Evolutionary conservation across 2,329 filamentous ascomycete genomes (phyloP).

Genomic region (Ophiostoma sp.): DNA sequence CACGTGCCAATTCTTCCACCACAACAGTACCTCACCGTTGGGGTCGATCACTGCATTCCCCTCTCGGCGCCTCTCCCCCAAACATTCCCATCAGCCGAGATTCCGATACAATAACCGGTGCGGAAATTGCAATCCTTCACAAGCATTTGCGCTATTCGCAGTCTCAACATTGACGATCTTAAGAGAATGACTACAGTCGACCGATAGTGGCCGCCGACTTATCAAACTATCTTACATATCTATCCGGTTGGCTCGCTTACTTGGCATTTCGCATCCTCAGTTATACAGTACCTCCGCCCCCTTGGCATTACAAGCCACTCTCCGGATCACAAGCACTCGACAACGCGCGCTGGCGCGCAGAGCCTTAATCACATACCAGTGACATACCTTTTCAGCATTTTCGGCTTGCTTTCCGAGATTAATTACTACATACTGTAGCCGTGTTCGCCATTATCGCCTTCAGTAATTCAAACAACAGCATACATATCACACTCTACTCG

Average conservation of each 20-base stretch:
- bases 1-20: conserved; percentile 1
- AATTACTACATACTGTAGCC: too few relatives aligned
- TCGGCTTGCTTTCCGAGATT: not conserved
- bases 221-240: not conserved
- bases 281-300: not conserved
- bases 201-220: not conserved
- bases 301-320: not conserved
- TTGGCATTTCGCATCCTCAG: not conserved
- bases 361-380: not conserved
- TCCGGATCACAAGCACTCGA: not conserved
- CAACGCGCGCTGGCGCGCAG: conserved; percentile 12
- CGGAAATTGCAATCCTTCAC: not conserved
- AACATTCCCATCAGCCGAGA: conserved; percentile 10
- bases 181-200: not conserved
- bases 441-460: not conserved
- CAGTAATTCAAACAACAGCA: not conserved
- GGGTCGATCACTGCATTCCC: not conserved
- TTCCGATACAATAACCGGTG: not conserved
- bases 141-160: not conserved
- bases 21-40: not conserved
- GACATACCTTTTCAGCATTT: not conserved
- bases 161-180: not conserved
- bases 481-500: not conserved
- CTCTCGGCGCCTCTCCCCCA: conserved; percentile 3
- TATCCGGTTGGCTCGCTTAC: not conserved